These are phyloP conservation scores for Chenopodium berlandieri DNA, from an alignment of 148 eudicot species.

Conservation along the genomic window DNA sequence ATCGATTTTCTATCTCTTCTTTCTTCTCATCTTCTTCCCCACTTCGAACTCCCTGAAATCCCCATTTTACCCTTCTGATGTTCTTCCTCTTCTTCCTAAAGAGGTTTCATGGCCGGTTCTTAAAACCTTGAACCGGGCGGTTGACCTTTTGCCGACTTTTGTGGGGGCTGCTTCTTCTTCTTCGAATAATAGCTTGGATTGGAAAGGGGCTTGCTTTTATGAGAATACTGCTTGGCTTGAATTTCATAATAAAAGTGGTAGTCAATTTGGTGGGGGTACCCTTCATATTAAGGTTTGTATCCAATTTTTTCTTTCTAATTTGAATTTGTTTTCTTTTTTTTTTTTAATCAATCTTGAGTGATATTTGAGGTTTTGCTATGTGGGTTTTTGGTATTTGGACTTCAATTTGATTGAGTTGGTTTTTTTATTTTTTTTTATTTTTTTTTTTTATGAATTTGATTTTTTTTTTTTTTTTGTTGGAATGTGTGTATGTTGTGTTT, in stretches of 20 bases:
- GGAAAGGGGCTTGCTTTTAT: constrained; percentile 97
- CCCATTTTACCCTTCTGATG: constrained; percentile 51
- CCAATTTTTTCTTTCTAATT: background rate
- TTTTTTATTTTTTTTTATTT: background rate
- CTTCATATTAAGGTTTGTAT: constrained; percentile 78
- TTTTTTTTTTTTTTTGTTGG: background rate
- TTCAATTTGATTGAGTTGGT: background rate
- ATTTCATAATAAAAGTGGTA: constrained; percentile 65
- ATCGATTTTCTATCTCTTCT: constrained; percentile 12
- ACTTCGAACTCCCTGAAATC: constrained; percentile 29
- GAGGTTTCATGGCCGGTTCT: constrained; percentile 70
- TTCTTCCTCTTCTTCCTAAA: constrained; percentile 67
- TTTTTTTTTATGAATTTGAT: background rate
- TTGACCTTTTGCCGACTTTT: constrained; percentile 77
- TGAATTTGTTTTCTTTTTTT: background rate
- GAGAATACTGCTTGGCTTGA: constrained; percentile 84
- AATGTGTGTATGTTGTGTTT: background rate
- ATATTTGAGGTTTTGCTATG: background rate
- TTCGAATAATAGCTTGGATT: constrained; percentile 35
- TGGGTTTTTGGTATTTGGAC: background rate
- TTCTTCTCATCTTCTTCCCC: background rate
- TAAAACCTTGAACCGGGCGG: constrained; percentile 44
- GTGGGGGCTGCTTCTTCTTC: constrained; percentile 60
- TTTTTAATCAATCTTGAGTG: background rate
- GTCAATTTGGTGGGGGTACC: constrained; percentile 93